A percentile compares a stretch with the other conserved stretches of the same genome.
phyloP scores from a whole-genome alignment of 768 basidiomycete species.

The Zangia roseola region DNA sequence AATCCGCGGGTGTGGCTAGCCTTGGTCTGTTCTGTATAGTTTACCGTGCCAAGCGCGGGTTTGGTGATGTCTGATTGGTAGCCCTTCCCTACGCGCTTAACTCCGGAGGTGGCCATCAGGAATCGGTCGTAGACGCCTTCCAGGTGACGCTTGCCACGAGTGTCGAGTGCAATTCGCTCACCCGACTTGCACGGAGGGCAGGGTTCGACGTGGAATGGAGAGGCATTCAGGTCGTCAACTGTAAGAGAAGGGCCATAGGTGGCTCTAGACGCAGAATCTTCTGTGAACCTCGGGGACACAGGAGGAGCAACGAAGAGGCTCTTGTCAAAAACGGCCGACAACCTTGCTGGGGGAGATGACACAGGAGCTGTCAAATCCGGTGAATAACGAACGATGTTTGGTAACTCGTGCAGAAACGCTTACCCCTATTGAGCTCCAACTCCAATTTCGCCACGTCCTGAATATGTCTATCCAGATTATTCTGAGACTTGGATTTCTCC shows the following conservation, averaged over 20 bases:
- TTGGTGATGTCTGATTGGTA: constrained; percentile 70
- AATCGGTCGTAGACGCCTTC: constrained; percentile 82
- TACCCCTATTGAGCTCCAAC: constrained; percentile 63
- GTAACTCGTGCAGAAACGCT: constrained; percentile 22
- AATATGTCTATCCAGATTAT: constrained; percentile 64
- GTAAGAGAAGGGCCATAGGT: constrained; percentile 9
- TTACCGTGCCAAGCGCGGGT: constrained; percentile 37
- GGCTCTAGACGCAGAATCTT: constrained; percentile 32
- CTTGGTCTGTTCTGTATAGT: constrained; percentile 21
- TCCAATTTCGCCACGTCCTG: constrained; percentile 63
- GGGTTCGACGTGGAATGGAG: constrained; percentile 62
- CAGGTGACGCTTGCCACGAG: constrained; percentile 57
- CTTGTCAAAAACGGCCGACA: constrained; percentile 68
- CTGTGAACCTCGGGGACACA: constrained; percentile 35
- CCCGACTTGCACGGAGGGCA: constrained; percentile 51
- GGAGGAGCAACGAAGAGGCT: constrained; percentile 64
- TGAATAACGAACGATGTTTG: background rate
- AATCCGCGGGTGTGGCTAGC: constrained; percentile 23
- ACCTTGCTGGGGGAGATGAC: constrained; percentile 43
- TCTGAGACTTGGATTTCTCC: constrained; percentile 67
- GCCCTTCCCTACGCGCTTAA: constrained; percentile 77
- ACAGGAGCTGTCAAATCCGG: constrained; percentile 30
- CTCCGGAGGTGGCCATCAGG: constrained; percentile 78
- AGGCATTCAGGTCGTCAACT: constrained; percentile 52
- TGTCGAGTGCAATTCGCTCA: constrained; percentile 40